These are phyloP conservation scores for Hyphodiscus sp. DNA, from an alignment of 2,329 filamentous ascomycete genomes.

Conservation along the genomic window DNA sequence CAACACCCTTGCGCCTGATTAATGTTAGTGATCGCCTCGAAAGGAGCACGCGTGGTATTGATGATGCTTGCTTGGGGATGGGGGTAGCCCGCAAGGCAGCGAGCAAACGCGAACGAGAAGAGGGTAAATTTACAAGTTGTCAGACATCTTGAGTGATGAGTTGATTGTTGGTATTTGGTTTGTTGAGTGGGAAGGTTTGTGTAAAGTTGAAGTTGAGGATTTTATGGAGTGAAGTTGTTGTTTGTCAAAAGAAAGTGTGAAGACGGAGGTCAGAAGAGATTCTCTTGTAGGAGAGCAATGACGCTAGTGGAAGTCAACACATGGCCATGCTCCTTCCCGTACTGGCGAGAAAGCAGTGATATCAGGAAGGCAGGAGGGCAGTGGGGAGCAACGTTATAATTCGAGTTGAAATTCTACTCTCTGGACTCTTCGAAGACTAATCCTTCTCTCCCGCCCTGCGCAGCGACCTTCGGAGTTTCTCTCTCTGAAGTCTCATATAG, in stretches of 20 bases:
- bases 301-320: neutral
- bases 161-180: slow-evolving; percentile 3
- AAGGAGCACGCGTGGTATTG: neutral
- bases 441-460: too few relatives aligned
- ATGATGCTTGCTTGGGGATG: neutral
- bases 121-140: slow-evolving; percentile 31
- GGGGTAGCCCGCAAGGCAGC: neutral
- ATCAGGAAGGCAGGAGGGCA: neutral
- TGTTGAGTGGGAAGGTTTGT: slow-evolving; percentile 6
- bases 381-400: neutral
- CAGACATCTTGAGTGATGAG: slow-evolving; percentile 38
- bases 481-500: too few relatives aligned
- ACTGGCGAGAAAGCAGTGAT: neutral
- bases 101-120: neutral
- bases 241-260: neutral
- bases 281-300: neutral
- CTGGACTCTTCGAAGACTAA: too few relatives aligned
- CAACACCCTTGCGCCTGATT: slow-evolving; percentile 40
- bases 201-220: slow-evolving; percentile 2
- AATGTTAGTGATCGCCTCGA: neutral
- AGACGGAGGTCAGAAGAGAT: neutral
- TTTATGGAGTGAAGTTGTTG: neutral
- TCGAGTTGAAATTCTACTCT: too few relatives aligned
- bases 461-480: too few relatives aligned
- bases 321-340: neutral